Conservation (phyloP, 1,284 basidiomycete species). For the Leccinum holopus region DNA sequence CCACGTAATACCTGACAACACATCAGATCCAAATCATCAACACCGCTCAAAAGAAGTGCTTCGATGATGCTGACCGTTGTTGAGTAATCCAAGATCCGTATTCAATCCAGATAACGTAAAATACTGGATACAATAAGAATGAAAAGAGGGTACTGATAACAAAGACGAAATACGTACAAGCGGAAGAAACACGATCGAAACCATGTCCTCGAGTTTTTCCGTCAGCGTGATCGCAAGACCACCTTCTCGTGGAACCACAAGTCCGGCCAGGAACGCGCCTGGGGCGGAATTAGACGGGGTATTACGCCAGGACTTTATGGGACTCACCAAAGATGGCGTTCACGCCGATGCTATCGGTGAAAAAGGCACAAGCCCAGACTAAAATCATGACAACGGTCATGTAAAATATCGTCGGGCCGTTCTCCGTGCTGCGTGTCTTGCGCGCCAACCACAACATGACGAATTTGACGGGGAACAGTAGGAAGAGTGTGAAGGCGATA, state of each 20-base stretch:
- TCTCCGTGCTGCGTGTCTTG: slow-evolving; percentile 78
- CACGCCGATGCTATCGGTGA: slow-evolving; percentile 92
- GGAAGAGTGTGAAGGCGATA: slow-evolving; percentile 77
- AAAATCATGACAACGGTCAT: slow-evolving; percentile 78
- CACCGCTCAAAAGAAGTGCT: slow-evolving; percentile 14
- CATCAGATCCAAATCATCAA: slow-evolving; percentile 19
- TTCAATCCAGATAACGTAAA: slow-evolving; percentile 86
- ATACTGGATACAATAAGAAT: slow-evolving; percentile 50
- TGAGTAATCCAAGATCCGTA: slow-evolving; percentile 81
- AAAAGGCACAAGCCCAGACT: slow-evolving; percentile 84
- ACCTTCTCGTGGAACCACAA: slow-evolving; percentile 88
- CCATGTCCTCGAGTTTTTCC: slow-evolving; percentile 83
- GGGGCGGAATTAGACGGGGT: slow-evolving; percentile 26
- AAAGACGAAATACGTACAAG: slow-evolving; percentile 47
- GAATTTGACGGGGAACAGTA: slow-evolving; percentile 70
- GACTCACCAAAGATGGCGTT: slow-evolving; percentile 81
- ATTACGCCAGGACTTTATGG: slow-evolving; percentile 31
- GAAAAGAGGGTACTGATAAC: slow-evolving; percentile 15
- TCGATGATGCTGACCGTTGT: slow-evolving; percentile 49
- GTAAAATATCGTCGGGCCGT: slow-evolving; percentile 74
- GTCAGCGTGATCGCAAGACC: slow-evolving; percentile 78
- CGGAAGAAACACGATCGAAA: slow-evolving; percentile 81
- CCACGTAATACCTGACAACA: slow-evolving; percentile 75
- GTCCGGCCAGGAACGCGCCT: slow-evolving; percentile 85
- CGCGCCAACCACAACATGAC: slow-evolving; percentile 71